phyloP scores from a whole-genome alignment of 129 eudicot genomes.

The carrot (Daucus carota) region DNA sequence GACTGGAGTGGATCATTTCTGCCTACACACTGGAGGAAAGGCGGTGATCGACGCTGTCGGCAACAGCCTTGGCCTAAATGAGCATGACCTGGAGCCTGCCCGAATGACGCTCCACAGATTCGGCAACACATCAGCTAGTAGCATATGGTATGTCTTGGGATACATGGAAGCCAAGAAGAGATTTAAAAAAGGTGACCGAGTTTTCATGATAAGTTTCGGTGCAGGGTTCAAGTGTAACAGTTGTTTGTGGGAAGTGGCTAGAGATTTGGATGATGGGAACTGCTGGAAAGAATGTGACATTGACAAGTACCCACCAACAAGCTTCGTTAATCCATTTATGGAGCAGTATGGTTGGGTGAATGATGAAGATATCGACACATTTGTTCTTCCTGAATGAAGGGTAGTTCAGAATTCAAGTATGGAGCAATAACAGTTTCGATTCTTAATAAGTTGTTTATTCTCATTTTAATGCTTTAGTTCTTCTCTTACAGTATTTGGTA shows the following conservation, averaged over 20 bases:
- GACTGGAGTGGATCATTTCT: constrained; percentile 82
- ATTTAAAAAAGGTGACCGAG: constrained; percentile 62
- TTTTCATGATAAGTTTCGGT: constrained; percentile 89
- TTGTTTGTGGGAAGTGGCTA: constrained; percentile 78
- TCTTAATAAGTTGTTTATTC: not conserved
- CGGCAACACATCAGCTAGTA: constrained; percentile 95
- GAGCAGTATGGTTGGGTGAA: constrained; percentile 79
- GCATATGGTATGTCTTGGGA: constrained; percentile 85
- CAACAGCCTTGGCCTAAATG: constrained; percentile 43
- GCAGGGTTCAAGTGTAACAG: constrained; percentile 98
- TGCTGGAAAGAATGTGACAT: constrained; percentile 67
- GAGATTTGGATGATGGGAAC: constrained; percentile 64
- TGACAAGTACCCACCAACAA: constrained; percentile 54
- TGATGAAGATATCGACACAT: constrained; percentile 45
- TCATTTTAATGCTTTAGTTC: not conserved
- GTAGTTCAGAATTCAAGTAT: not conserved
- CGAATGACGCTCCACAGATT: constrained; percentile 93
- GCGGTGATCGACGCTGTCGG: constrained; percentile 89
- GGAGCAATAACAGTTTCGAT: not conserved
- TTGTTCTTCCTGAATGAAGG: constrained; percentile 31
- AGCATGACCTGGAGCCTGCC: constrained; percentile 77
- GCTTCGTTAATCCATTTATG: constrained; percentile 58
- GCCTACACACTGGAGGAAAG: constrained; percentile 91
- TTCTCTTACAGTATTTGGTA: not conserved
- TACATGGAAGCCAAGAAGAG: constrained; percentile 94